Base-by-base conservation (phyloP, 768 basidiomycete genomes). In the Neoboletus subvelutipes region DNA sequence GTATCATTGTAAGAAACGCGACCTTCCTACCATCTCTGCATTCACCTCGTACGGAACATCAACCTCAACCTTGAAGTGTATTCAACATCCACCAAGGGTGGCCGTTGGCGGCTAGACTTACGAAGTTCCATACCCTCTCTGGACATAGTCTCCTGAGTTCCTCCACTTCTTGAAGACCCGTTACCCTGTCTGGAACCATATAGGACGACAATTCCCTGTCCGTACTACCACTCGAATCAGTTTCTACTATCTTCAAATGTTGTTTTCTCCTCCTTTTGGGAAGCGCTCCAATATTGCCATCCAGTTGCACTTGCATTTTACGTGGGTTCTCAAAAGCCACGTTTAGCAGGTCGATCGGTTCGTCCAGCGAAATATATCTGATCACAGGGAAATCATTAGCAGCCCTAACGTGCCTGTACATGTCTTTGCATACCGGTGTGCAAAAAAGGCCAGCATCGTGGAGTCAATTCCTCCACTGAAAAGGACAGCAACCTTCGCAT, bases 391-490 rank as follows among this genome's bases (percentile, higher is more conserved):
- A 50, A 37, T 40, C 20, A 41, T 51, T 26, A 55, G 45, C 3
- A 48, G 8, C 13, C 8, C 50, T 22, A 20, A 18, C 17, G 43
- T 33, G 45, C 7, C 33, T 18, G 36, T 33, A 13, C 8, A 42
- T 28, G 13, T 36, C 17, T 37, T 28, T 31, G 66, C 81, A 50
- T 65, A 91, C 88, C 77, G 77, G 65, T 95, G 82, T 1, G 93
- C 90, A 6, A 99, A 77, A 65, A 83, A 87, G 0, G 95, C 85
- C 8, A 98, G 65, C 40, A 91, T 75, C 1, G 95, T 88, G 12
- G 88, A 98, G 69, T 99, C 97, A 43, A 99, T 92, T 0, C 97
- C 97, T 31, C 97, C 97, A 37, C 93, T 96, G 71, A 98, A 99
- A 10, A 99, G 80, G 10, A 99, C 79, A 2, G 89, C 94, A 3